Percentiles rank a stretch among this genome's conserved stretches.
These are phyloP conservation scores for Ustilago sp. DNA, from an alignment of 1,284 basidiomycete genomes.

Conservation along the genomic window DNA sequence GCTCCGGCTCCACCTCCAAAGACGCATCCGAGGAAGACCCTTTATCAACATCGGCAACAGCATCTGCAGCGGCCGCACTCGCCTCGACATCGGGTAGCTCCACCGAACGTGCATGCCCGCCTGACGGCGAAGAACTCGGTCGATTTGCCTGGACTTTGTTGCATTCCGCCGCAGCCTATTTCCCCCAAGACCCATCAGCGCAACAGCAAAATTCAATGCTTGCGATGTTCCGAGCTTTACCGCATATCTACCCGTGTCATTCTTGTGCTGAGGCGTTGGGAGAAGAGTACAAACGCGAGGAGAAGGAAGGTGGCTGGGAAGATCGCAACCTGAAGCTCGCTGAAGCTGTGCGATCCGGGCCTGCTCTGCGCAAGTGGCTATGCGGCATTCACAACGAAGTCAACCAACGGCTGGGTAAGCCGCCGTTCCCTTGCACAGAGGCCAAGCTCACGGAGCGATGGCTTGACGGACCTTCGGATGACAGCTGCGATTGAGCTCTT, in stretches of 20 bases:
- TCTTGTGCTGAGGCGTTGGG: constrained; percentile 60
- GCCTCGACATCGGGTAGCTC: constrained; percentile 3
- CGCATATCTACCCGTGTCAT: constrained; percentile 64
- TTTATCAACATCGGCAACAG: constrained; percentile 6
- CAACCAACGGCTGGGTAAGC: constrained; percentile 65
- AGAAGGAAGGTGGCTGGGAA: constrained; percentile 45
- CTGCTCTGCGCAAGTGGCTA: constrained; percentile 56
- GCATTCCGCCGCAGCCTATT: constrained; percentile 66
- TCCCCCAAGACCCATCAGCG: constrained; percentile 53
- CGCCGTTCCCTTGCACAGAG: constrained; percentile 57
- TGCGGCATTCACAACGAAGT: constrained; percentile 68
- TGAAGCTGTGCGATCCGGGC: constrained; percentile 38
- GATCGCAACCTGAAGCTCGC: constrained; percentile 33
- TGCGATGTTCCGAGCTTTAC: constrained; percentile 56
- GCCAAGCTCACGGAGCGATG: constrained; percentile 55
- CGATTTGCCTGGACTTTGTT: constrained; percentile 65
- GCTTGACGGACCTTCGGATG: constrained; percentile 62
- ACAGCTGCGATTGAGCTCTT: constrained; percentile 54
- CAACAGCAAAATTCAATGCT: constrained; percentile 60
- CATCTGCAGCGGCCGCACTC: constrained; percentile 8
- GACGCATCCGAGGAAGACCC: neutral
- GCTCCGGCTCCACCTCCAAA: neutral
- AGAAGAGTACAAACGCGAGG: constrained; percentile 52
- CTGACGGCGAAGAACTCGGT: constrained; percentile 65
- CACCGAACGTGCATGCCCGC: constrained; percentile 48